phyloP scores from a whole-genome alignment of 805 yeast genomes.

The Saccharomycopsis sp. region DNA sequence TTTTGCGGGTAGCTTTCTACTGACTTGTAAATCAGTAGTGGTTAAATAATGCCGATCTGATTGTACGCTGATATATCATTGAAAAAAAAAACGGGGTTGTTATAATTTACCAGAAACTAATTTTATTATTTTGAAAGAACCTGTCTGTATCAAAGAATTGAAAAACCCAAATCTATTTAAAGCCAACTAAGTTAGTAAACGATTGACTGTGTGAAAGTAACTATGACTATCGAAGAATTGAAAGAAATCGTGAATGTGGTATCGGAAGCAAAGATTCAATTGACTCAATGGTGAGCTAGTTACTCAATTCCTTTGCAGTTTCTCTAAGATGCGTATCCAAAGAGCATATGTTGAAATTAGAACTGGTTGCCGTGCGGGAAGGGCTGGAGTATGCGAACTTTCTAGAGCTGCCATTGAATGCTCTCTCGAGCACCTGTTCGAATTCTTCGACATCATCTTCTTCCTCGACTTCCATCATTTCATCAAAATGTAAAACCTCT shows the following conservation, averaged over 20 bases:
- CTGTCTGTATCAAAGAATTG: not conserved
- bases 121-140: not conserved
- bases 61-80: too few species aligned
- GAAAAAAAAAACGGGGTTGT: too few species aligned
- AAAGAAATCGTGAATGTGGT: not conserved
- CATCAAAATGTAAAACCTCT: conserved; percentile 7
- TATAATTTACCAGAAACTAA: not conserved
- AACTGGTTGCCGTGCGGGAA: not conserved
- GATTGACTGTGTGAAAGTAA: not conserved
- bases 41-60: too few species aligned
- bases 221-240: not conserved
- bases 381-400: not conserved
- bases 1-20: too few species aligned
- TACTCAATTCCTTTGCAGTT: not conserved
- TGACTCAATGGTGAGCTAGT: not conserved
- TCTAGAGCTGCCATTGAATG: not conserved
- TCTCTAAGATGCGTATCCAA: conserved; percentile 5
- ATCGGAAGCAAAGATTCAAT: not conserved
- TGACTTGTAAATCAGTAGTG: too few species aligned
- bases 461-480: conserved; percentile 3
- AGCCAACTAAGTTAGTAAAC: not conserved
- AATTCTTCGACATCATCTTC: conserved; percentile 9
- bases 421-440: conserved; percentile 11
- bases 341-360: conserved; percentile 11
- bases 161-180: not conserved